These are phyloP conservation scores for Hypoxylon sp. DNA, from an alignment of 2,329 filamentous ascomycete species.

Conservation along the genomic window DNA sequence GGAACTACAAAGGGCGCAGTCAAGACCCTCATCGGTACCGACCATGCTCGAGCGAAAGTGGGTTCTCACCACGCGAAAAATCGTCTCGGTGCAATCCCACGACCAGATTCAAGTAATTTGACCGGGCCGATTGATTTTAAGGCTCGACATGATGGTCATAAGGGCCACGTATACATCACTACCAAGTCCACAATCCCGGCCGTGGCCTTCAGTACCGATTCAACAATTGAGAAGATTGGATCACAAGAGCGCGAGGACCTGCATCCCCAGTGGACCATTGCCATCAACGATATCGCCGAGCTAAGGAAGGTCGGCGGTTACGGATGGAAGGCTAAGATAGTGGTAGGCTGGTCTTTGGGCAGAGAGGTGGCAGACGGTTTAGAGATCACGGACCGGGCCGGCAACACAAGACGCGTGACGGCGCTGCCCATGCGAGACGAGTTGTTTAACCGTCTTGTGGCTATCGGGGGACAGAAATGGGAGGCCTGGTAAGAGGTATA, in stretches of 20 bases:
- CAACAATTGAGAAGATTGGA: constrained; percentile 67
- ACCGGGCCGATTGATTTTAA: constrained; percentile 83
- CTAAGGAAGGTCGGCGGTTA: constrained; percentile 83
- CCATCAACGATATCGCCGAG: constrained; percentile 77
- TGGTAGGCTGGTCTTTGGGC: constrained; percentile 82
- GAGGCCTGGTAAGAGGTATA: constrained; percentile 70
- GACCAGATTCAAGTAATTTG: constrained; percentile 56
- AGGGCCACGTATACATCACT: constrained; percentile 78
- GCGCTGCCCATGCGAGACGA: constrained; percentile 80
- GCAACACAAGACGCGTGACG: constrained; percentile 71
- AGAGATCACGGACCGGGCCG: constrained; percentile 70
- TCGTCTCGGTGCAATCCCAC: constrained; percentile 76
- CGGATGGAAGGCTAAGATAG: constrained; percentile 85
- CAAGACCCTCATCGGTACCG: constrained; percentile 77
- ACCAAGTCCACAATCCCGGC: constrained; percentile 74
- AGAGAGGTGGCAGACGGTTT: constrained; percentile 81
- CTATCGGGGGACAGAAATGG: constrained; percentile 86
- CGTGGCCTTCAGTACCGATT: constrained; percentile 72
- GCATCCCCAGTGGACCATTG: constrained; percentile 75
- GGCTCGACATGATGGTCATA: constrained; percentile 75
- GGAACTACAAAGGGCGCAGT: constrained; percentile 76
- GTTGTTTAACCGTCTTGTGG: constrained; percentile 81
- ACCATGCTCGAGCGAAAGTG: constrained; percentile 75
- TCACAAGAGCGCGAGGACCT: constrained; percentile 66
- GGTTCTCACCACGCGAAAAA: constrained; percentile 73